Base-by-base conservation (phyloP, 805 yeast genomes). In the Sungouiozyma ichnusensis region DNA sequence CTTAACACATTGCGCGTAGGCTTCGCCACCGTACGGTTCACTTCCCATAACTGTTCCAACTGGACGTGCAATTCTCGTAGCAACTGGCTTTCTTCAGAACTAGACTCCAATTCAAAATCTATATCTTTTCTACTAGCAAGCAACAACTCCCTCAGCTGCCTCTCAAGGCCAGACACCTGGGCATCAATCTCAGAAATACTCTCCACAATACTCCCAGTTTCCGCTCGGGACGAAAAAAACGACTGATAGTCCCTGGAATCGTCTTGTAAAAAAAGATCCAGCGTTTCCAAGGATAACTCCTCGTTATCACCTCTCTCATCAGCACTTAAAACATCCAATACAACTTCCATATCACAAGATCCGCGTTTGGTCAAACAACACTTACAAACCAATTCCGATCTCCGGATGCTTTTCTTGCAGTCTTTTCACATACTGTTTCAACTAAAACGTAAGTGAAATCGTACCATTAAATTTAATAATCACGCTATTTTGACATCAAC, bases 171-270 rank as follows among this genome's bases (percentile, higher is more conserved):
- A 16, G 78, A 60, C 47, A 74, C 75, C n/a, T 66, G 48, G 20
- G 75, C 73, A 49, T 81, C 86, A 29, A 81, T 59, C 52, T 82
- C 90, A 0, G 88, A 88, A 35, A 82, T 78, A 53, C 79, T 87
- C 48, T 81, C 85, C 1, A 77, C 74, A 17, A 58, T 47, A 29
- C 57, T 57, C 27, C 65, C 64, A 2, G 60, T 49, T 7, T 53
- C 51, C 1, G 71, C 67, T 15, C 48, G 68, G 24, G 64, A 68
- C 1, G 62, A 71, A 53, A 56, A 73, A 51, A 58, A 74, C 46
- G 63, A 63, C 49, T 39, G 59, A 51, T 51, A 77, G 52, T 55
- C 79, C 45, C 55, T 70, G 43, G 60, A 68, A 29, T 76, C 75
- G 36, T 73, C 72, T 36, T 73, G 67, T 32, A 79, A 59, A 9